phyloP scores from a whole-genome alignment of 768 basidiomycete genomes.

The Kwoniella sp. region DNA sequence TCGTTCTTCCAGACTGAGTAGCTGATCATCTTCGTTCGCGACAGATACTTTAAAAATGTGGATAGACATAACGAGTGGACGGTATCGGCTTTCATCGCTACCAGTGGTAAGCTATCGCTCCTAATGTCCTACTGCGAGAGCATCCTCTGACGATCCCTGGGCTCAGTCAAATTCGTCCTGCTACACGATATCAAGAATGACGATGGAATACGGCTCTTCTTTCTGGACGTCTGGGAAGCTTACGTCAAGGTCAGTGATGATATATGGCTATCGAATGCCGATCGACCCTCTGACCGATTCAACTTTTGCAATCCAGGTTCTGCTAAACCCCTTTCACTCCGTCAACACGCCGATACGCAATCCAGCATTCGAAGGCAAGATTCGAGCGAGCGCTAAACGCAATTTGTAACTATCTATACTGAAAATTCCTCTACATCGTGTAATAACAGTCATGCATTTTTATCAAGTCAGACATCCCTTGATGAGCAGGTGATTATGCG shows the following conservation, averaged over 20 bases:
- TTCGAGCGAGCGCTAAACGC: slow-evolving; percentile 83
- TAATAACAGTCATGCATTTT: slow-evolving; percentile 1
- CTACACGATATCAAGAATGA: slow-evolving; percentile 96
- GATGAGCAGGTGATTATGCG: neutral
- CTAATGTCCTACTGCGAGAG: neutral
- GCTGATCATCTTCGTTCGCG: neutral
- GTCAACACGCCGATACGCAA: slow-evolving; percentile 82
- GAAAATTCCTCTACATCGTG: neutral
- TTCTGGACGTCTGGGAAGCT: slow-evolving; percentile 93
- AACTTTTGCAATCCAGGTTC: neutral
- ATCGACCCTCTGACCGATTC: neutral
- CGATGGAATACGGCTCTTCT: slow-evolving; percentile 90
- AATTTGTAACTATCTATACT: slow-evolving; percentile 62
- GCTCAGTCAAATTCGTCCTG: slow-evolving; percentile 85
- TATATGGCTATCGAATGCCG: neutral
- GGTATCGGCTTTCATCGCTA: slow-evolving; percentile 91
- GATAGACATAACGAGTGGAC: slow-evolving; percentile 99
- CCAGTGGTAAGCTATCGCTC: slow-evolving; percentile 71
- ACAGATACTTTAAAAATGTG: slow-evolving; percentile 89
- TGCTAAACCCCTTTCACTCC: slow-evolving; percentile 91
- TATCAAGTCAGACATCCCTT: neutral
- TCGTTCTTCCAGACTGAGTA: neutral
- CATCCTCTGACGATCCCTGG: slow-evolving; percentile 7
- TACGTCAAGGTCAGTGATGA: slow-evolving; percentile 78
- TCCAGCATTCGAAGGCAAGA: slow-evolving; percentile 75